These are phyloP conservation scores for Aspergillus sp. DNA, from an alignment of 2,329 filamentous ascomycete genomes.

Conservation along the genomic window DNA sequence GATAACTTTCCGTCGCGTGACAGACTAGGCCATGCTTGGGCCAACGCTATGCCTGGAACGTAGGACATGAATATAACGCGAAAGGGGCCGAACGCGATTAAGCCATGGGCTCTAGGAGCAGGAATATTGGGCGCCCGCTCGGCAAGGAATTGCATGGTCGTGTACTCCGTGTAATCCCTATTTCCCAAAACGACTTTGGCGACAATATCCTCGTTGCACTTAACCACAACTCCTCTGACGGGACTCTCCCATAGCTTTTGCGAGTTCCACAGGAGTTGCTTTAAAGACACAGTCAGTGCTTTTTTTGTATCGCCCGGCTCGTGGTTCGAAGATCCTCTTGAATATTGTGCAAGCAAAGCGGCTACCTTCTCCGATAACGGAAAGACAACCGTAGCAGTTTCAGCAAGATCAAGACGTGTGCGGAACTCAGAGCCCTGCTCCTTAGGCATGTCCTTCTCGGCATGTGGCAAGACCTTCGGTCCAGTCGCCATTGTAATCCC, in stretches of 20 bases:
- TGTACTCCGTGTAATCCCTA: slow-evolving; percentile 18
- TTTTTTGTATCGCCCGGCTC: slow-evolving; percentile 3
- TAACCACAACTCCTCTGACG: slow-evolving; percentile 15
- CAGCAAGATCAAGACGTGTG: slow-evolving; percentile 11
- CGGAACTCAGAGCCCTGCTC: slow-evolving; percentile 11
- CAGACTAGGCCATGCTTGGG: slow-evolving; percentile 10
- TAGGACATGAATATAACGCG: slow-evolving; percentile 15
- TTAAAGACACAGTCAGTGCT: slow-evolving; percentile 9
- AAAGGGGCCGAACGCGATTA: slow-evolving; percentile 8
- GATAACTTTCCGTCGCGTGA: slow-evolving; percentile 9
- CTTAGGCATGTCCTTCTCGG: slow-evolving; percentile 2
- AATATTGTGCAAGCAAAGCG: slow-evolving; percentile 9
- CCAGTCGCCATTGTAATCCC: slow-evolving; percentile 12
- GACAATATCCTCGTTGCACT: slow-evolving; percentile 9
- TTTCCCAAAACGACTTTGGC: slow-evolving; percentile 13
- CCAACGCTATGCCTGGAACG: slow-evolving; percentile 6
- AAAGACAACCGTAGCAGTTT: slow-evolving; percentile 13
- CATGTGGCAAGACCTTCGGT: slow-evolving; percentile 1
- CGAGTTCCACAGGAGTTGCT: slow-evolving; percentile 14
- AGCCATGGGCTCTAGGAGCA: slow-evolving; percentile 11
- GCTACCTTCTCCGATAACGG: slow-evolving; percentile 14
- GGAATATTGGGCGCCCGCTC: slow-evolving; percentile 10
- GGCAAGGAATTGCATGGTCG: slow-evolving; percentile 15
- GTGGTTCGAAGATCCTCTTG: slow-evolving; percentile 2
- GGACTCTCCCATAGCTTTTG: slow-evolving; percentile 13